Conservation (phyloP, 2,329 filamentous ascomycete species). For the Aspergillus sp. region DNA sequence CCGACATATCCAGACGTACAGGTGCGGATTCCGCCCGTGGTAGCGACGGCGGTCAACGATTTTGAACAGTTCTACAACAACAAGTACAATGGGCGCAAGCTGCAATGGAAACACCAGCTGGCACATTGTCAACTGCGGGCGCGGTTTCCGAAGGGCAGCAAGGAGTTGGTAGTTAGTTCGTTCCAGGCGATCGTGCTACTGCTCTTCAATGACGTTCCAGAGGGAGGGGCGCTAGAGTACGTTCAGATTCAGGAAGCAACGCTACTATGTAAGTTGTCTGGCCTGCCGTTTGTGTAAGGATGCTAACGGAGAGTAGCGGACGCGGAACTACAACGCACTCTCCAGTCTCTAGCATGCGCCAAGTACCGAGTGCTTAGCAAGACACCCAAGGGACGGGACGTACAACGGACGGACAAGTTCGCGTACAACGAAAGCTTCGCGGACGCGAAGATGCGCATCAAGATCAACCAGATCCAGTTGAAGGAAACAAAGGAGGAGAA, state of each 20-base stretch:
- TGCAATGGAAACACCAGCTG: slow-evolving; percentile 90
- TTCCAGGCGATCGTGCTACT: slow-evolving; percentile 88
- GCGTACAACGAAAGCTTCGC: slow-evolving; percentile 68
- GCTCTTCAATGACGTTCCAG: slow-evolving; percentile 69
- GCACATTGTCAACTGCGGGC: slow-evolving; percentile 82
- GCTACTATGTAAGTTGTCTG: slow-evolving; percentile 53
- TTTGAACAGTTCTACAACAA: slow-evolving; percentile 81
- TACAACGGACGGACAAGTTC: slow-evolving; percentile 72
- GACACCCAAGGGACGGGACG: slow-evolving; percentile 73
- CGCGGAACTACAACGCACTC: slow-evolving; percentile 73
- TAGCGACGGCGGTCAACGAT: slow-evolving; percentile 65
- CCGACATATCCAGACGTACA: slow-evolving; percentile 75
- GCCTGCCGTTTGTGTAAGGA: not conserved
- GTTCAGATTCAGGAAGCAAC: slow-evolving; percentile 66
- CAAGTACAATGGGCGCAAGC: slow-evolving; percentile 79
- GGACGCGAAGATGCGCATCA: slow-evolving; percentile 79
- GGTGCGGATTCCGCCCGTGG: slow-evolving; percentile 65
- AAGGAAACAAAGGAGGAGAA: slow-evolving; percentile 96
- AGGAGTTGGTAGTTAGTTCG: slow-evolving; percentile 83
- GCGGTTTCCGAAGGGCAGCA: slow-evolving; percentile 66
- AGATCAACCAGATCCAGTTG: slow-evolving; percentile 97
- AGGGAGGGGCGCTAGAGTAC: slow-evolving; percentile 62
- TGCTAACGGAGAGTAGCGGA: slow-evolving; percentile 46
- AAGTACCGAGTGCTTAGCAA: slow-evolving; percentile 79
- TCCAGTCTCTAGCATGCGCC: slow-evolving; percentile 90